A percentile compares a stretch with the other conserved stretches of the same genome.
Evolutionary conservation across 495 filamentous ascomycete species (phyloP).

Genomic region (Hypoxylon perforatum): DNA sequence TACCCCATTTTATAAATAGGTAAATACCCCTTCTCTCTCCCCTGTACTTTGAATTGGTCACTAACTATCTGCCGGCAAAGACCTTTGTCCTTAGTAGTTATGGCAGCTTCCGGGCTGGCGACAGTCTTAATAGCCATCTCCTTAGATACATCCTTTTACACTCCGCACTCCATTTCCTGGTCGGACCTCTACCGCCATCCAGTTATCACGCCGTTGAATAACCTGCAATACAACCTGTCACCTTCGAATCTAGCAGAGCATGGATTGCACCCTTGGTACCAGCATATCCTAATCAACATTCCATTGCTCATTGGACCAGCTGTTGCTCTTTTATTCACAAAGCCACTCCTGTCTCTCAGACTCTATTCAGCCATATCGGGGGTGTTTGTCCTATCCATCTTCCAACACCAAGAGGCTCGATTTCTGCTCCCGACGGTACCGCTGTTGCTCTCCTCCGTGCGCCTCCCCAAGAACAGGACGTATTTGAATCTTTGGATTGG

Average conservation of each 20-base stretch:
- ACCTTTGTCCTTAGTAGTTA: constrained; percentile 72
- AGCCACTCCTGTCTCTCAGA: constrained; percentile 66
- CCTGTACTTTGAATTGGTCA: not conserved
- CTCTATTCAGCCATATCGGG: constrained; percentile 85
- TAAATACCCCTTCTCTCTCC: constrained; percentile 52
- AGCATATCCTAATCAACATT: constrained; percentile 86
- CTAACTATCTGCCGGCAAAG: constrained; percentile 56
- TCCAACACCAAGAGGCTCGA: constrained; percentile 94
- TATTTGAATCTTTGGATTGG: constrained; percentile 67
- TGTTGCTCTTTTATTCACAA: constrained; percentile 71
- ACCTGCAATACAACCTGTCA: constrained; percentile 85
- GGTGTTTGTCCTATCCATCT: constrained; percentile 79
- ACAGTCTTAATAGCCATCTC: constrained; percentile 78
- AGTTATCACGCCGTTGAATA: constrained; percentile 90
- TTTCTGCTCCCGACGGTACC: constrained; percentile 91
- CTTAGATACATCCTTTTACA: constrained; percentile 87
- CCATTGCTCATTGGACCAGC: constrained; percentile 93
- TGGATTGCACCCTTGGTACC: constrained; percentile 91
- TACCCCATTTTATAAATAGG: constrained; percentile 87
- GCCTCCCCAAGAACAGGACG: constrained; percentile 69
- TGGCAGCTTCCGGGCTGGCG: constrained; percentile 67
- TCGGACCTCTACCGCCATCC: constrained; percentile 67
- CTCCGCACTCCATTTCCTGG: constrained; percentile 64
- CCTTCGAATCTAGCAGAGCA: constrained; percentile 84
- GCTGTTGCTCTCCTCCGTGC: constrained; percentile 84